These are phyloP conservation scores for Raphanus hybrid DNA, from an alignment of 441 rosid species.

Conservation along the genomic window DNA sequence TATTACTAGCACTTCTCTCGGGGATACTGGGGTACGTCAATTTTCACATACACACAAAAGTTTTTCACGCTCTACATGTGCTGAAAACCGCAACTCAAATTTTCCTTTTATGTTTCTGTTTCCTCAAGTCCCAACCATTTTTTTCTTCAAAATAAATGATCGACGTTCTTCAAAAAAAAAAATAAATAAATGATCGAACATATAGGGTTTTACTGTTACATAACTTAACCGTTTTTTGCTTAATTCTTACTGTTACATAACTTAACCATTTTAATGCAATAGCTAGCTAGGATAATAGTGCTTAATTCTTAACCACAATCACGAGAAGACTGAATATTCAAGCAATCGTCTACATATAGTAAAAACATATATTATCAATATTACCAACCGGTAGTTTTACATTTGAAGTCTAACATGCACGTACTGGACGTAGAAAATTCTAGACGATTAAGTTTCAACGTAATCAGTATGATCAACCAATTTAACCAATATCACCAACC, in stretches of 20 bases:
- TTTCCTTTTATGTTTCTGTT: neutral
- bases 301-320: neutral
- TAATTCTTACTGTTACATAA: neutral
- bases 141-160: neutral
- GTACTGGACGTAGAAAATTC: neutral
- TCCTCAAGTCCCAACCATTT: neutral
- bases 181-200: neutral
- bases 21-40: constrained; percentile 45
- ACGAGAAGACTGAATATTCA: too few relatives aligned
- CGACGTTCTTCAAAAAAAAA: too few relatives aligned
- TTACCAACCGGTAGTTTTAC: neutral
- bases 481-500: neutral
- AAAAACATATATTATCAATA: neutral
- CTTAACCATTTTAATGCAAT: neutral
- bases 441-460: neutral
- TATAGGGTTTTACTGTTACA: neutral
- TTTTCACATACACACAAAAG: neutral
- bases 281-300: neutral
- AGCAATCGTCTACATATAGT: neutral
- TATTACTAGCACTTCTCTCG: constrained; percentile 42
- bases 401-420: neutral
- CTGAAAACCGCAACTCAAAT: neutral
- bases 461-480: neutral
- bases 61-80: neutral
- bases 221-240: neutral